Percentiles rank a stretch among this genome's conserved stretches.
Evolutionary conservation across 1,284 basidiomycete genomes (phyloP).

Genomic region (Inonotus obliquus): DNA sequence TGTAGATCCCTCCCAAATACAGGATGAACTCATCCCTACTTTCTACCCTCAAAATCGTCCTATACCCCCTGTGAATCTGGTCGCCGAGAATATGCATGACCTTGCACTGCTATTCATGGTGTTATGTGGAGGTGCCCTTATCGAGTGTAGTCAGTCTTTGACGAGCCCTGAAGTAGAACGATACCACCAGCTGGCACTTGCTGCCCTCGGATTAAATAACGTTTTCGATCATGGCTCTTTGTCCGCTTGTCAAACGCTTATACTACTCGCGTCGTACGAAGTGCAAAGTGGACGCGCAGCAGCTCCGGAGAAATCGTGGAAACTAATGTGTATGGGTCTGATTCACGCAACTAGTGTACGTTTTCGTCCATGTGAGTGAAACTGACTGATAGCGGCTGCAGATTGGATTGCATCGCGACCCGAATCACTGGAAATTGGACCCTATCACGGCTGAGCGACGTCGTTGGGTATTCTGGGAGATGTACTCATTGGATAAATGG

Average conservation of each 20-base stretch:
- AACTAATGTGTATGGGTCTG: conserved; percentile 9
- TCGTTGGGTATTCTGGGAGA: conserved; percentile 27
- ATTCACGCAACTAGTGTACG: conserved; percentile 18
- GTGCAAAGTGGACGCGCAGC: neutral
- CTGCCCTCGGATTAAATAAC: conserved; percentile 16
- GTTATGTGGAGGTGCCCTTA: conserved; percentile 17
- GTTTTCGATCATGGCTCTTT: conserved; percentile 17
- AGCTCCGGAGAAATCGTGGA: conserved; percentile 5
- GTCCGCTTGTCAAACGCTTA: conserved; percentile 17
- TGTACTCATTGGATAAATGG: conserved; percentile 9
- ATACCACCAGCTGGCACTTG: conserved; percentile 16
- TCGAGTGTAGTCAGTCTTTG: conserved; percentile 16
- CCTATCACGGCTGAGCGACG: conserved; percentile 22
- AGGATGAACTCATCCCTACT: conserved; percentile 3
- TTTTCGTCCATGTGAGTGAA: neutral
- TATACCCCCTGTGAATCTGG: neutral
- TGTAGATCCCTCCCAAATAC: conserved; percentile 5
- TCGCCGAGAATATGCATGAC: conserved; percentile 13
- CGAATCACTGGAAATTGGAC: conserved; percentile 24
- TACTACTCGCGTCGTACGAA: conserved; percentile 5
- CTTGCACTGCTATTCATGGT: conserved; percentile 19
- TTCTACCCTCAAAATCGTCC: conserved; percentile 1
- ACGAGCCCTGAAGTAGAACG: conserved; percentile 17
- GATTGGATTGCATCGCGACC: conserved; percentile 25
- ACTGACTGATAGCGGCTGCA: neutral